Conservation (phyloP, 768 basidiomycete genomes). For the Leccinum pellstonianum region DNA sequence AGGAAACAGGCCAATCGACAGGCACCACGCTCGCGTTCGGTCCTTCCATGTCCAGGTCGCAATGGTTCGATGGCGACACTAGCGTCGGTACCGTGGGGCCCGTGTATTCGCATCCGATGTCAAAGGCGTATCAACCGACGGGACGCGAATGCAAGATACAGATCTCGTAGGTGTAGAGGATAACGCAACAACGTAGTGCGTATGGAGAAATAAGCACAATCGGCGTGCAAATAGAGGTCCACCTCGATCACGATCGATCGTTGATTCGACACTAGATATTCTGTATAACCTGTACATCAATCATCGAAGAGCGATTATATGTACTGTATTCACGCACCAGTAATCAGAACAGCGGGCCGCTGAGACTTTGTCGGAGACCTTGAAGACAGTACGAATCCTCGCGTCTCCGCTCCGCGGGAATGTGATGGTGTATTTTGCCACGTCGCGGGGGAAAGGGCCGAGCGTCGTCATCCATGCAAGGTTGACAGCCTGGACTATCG, state of each 20-base stretch:
- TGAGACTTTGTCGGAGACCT: background rate
- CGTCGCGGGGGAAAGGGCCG: too few species aligned
- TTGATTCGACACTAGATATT: background rate
- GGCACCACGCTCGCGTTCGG: conserved; percentile 12
- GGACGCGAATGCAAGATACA: background rate
- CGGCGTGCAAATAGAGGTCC: background rate
- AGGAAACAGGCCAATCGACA: background rate
- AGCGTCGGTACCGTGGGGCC: background rate
- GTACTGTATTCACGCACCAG: background rate
- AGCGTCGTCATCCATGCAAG: background rate
- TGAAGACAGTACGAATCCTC: background rate
- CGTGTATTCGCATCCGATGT: background rate
- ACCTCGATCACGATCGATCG: background rate
- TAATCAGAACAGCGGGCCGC: background rate
- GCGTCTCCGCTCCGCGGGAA: background rate
- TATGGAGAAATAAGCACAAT: background rate
- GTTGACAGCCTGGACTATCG: background rate
- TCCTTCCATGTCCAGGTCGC: background rate
- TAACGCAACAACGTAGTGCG: background rate
- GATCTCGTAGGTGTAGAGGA: background rate
- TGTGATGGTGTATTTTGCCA: too few species aligned
- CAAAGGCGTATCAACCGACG: background rate
- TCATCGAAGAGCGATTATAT: background rate
- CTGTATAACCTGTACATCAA: background rate
- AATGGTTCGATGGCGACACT: background rate